Evolutionary conservation across 1,284 basidiomycete genomes (phyloP).

Genomic region (Sutorius eximius): DNA sequence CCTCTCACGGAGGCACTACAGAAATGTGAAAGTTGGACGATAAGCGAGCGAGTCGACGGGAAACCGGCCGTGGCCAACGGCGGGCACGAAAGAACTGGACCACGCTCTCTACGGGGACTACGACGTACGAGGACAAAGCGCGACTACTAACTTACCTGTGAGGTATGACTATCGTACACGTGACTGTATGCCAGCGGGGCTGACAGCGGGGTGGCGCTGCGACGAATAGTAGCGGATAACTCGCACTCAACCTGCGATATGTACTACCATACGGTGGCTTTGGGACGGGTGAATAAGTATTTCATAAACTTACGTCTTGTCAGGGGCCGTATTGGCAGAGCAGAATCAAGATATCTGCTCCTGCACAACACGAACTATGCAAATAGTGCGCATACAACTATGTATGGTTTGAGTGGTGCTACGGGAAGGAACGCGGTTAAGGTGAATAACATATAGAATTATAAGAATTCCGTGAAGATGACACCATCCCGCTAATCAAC

Average conservation of each 20-base stretch:
- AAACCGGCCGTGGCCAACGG: too few species aligned
- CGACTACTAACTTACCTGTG: too few species aligned
- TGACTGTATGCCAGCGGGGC: too few species aligned
- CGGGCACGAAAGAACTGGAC: too few species aligned
- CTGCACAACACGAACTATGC: not conserved
- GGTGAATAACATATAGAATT: not conserved
- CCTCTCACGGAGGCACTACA: slow-evolving; percentile 57
- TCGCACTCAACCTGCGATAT: slow-evolving; percentile 65
- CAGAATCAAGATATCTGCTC: slow-evolving; percentile 6
- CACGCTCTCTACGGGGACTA: too few species aligned
- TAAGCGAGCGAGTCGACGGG: too few species aligned
- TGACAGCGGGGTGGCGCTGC: slow-evolving; percentile 52
- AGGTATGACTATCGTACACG: too few species aligned
- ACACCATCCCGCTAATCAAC: slow-evolving; percentile 18
- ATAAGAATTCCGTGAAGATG: not conserved
- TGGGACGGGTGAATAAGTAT: not conserved
- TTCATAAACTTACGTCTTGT: slow-evolving; percentile 22
- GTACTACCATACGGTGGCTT: slow-evolving; percentile 66
- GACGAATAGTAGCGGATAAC: slow-evolving; percentile 55
- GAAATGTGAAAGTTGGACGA: not conserved
- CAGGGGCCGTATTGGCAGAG: slow-evolving; percentile 20
- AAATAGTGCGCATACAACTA: not conserved
- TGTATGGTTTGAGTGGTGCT: slow-evolving; percentile 12
- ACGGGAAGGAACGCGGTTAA: not conserved
- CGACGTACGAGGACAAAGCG: too few species aligned